Conservation (phyloP, 176 grass and related monocot species). For the Zizania latifolia region DNA sequence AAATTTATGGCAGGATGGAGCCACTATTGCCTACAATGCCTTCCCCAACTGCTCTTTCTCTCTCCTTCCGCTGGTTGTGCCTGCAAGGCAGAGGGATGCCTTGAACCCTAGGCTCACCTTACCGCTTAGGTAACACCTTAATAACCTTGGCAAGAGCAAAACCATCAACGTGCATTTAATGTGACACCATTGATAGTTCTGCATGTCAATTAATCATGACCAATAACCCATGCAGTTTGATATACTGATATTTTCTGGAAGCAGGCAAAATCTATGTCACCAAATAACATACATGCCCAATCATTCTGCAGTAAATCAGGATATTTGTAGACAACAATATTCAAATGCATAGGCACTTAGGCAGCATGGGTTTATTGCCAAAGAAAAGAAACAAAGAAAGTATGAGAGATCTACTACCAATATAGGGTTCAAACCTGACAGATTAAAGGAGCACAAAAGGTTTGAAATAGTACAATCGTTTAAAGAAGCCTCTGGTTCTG, state of each 20-base stretch:
- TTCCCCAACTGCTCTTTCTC: too few relatives aligned
- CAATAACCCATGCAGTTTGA: background rate
- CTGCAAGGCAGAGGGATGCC: too few relatives aligned
- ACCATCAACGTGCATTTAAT: background rate
- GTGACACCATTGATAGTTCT: background rate
- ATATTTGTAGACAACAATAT: constrained; percentile 15
- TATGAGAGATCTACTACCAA: constrained; percentile 1
- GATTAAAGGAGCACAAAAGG: constrained; percentile 20
- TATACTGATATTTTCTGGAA: background rate
- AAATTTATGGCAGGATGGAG: too few relatives aligned
- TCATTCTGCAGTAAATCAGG: constrained; percentile 8
- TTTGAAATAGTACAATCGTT: constrained; percentile 16
- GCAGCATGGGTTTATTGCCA: constrained; percentile 1
- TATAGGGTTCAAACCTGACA: constrained; percentile 25
- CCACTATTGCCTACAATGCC: too few relatives aligned
- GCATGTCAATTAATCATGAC: background rate
- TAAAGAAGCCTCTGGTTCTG: background rate
- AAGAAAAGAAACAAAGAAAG: constrained; percentile 9
- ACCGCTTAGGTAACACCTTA: too few relatives aligned
- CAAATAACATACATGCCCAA: background rate
- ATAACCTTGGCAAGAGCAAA: too few relatives aligned
- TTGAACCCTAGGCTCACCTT: too few relatives aligned
- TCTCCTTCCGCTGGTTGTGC: too few relatives aligned
- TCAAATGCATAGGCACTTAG: constrained; percentile 16
- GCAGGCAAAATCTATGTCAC: background rate